These are phyloP conservation scores for Bathelium albidoporum DNA, from an alignment of 495 filamentous ascomycete genomes.

Conservation along the genomic window DNA sequence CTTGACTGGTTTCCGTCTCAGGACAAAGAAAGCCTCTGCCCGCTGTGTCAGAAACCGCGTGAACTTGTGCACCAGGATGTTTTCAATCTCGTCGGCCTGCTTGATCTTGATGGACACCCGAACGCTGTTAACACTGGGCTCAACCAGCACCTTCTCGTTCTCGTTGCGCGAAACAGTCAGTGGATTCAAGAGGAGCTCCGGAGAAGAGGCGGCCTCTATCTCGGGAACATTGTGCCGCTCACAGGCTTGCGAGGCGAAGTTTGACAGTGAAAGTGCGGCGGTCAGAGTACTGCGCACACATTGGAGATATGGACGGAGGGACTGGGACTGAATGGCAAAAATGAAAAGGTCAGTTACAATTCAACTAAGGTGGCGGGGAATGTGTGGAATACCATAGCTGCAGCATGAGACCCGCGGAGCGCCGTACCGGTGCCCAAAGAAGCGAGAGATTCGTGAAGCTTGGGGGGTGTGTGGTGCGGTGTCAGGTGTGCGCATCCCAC, in stretches of 20 bases:
- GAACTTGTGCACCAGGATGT: constrained; percentile 96
- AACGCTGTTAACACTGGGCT: constrained; percentile 91
- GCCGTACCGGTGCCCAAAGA: not conserved
- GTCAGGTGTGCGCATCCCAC: not conserved
- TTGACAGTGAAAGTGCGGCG: constrained; percentile 85
- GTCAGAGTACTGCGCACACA: constrained; percentile 90
- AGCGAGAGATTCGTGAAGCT: not conserved
- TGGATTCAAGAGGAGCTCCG: constrained; percentile 90
- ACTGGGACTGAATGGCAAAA: constrained; percentile 82
- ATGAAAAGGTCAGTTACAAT: not conserved
- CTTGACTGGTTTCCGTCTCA: constrained; percentile 90
- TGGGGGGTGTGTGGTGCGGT: not conserved
- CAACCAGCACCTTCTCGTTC: constrained; percentile 86
- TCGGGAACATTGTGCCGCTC: constrained; percentile 98
- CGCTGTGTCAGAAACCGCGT: constrained; percentile 91
- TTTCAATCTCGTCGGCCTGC: constrained; percentile 97
- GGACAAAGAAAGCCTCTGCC: constrained; percentile 94
- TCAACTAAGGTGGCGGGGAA: not conserved
- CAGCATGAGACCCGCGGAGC: not conserved
- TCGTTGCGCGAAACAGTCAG: constrained; percentile 83
- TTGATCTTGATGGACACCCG: constrained; percentile 96
- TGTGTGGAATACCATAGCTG: not conserved
- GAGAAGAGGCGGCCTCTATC: constrained; percentile 83
- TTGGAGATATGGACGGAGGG: constrained; percentile 92
- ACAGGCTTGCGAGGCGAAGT: constrained; percentile 93